phyloP scores from a whole-genome alignment of 352 stramenopile genomes.

The Plasmopara viticola region DNA sequence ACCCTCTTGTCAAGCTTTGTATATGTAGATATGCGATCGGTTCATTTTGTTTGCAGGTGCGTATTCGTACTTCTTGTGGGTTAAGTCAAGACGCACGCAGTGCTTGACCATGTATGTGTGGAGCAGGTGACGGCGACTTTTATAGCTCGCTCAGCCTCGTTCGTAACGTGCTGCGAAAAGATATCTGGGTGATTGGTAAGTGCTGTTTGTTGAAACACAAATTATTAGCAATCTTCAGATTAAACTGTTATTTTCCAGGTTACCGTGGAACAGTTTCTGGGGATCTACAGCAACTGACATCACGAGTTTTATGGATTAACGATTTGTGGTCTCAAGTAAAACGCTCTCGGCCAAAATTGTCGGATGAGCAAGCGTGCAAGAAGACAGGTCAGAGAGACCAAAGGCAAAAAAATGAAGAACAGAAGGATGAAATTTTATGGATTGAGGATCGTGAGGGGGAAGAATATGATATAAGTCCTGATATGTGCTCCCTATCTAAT shows the following conservation, averaged over 20 bases:
- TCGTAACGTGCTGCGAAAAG: conserved; percentile 76
- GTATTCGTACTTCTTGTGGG: not conserved
- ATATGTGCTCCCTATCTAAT: conserved; percentile 6
- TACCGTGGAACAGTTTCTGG: conserved; percentile 68
- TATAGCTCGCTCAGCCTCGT: conserved; percentile 81
- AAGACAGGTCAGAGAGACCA: conserved; percentile 14
- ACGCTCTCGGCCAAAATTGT: conserved; percentile 4
- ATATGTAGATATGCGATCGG: conserved; percentile 59
- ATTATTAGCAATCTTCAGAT: not conserved
- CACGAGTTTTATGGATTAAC: conserved; percentile 67
- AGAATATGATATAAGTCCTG: conserved; percentile 8
- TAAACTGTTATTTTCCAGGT: conserved; percentile 22
- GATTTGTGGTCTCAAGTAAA: conserved; percentile 57
- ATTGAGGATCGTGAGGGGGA: conserved; percentile 25
- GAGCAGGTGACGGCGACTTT: conserved; percentile 75
- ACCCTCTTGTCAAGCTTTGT: conserved; percentile 4
- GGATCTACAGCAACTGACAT: conserved; percentile 71
- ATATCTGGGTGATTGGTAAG: conserved; percentile 81
- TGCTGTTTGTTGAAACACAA: not conserved
- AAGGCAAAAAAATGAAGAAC: conserved; percentile 6
- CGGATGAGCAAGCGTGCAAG: conserved; percentile 10
- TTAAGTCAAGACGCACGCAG: not conserved
- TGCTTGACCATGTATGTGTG: conserved; percentile 3
- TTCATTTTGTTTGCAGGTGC: conserved; percentile 79
- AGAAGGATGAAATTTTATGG: conserved; percentile 11